Evolutionary conservation across 306 rosid genomes (phyloP), one percentile per base, ranked within the genome.

Genomic region (Leucaena leucocephala): DNA sequence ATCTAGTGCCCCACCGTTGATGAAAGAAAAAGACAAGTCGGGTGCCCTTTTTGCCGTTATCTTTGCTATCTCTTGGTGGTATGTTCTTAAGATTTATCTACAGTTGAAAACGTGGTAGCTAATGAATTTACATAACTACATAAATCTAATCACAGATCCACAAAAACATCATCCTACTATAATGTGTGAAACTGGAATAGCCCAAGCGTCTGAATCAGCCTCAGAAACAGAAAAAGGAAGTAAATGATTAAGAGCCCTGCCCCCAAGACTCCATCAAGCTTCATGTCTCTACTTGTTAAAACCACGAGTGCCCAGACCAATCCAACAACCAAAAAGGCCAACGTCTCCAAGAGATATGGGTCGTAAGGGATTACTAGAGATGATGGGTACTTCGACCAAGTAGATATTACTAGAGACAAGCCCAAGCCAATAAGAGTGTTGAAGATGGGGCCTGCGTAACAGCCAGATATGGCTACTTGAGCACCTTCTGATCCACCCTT

Each of bases 391-490:
- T 83, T 27, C 4, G 82, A 75, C 87, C 89, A 86, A 3, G 84
- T 65, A 9, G 72, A 57, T 43, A 59, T 68, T 10, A 83, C 78
- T 75, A 86, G 83, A 70, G 88, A 85, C 61, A 78, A 68, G 3
- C 88, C 85, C 54, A 85, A 78, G 27, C 88, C 88, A 62, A 81
- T 71, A 0, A 81, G 67, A n/a, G 78, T 78, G 69, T 85, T 81
- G 16, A 85, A 85, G 27, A 85, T 85, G 14, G 88, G 85, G 14
- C 85, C 88, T 68, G 88, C 88, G 81, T 78, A 85, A 14, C 81
- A 85, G 19, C 88, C 85, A 45, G 85, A 81, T 61, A 85, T 66
- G 17, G 88, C 88, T 27, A 78, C 76, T 68, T 81, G 88, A 85
- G 78, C 80, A 33, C 88, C 88, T 34, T 85, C 88, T 21, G 62